A percentile compares a stretch with the other conserved stretches of the same genome.
phyloP scores from a whole-genome alignment of 768 basidiomycete species.

The Mycena kentingensis region DNA sequence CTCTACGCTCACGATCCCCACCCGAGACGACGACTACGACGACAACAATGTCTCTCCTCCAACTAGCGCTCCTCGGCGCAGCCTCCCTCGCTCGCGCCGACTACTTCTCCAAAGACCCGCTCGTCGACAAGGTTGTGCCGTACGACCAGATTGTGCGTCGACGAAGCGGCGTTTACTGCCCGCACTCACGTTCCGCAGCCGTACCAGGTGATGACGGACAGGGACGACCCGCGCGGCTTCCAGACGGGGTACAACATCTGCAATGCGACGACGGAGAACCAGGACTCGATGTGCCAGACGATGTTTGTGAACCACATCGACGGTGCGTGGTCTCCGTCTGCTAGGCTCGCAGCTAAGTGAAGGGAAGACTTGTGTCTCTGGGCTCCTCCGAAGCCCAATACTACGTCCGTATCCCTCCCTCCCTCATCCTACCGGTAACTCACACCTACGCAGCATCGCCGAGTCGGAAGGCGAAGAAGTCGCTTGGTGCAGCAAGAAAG shows the following conservation, averaged over 20 bases:
- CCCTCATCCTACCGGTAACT: neutral
- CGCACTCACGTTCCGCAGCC: constrained; percentile 1
- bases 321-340: too few relatives aligned
- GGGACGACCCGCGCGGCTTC: constrained; percentile 43
- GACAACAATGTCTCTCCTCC: too few relatives aligned
- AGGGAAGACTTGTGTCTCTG: constrained; percentile 63
- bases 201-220: constrained; percentile 20
- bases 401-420: constrained; percentile 25
- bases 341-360: too few relatives aligned
- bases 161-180: too few relatives aligned
- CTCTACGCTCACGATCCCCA: too few relatives aligned
- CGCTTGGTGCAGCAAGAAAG: constrained; percentile 67
- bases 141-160: constrained; percentile 8
- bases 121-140: constrained; percentile 17
- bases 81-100: too few relatives aligned
- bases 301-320: constrained; percentile 52
- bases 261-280: constrained; percentile 58
- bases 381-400: constrained; percentile 48
- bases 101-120: constrained; percentile 17
- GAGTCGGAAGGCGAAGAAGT: constrained; percentile 64
- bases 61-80: too few relatives aligned
- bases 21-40: too few relatives aligned
- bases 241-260: constrained; percentile 64
- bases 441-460: constrained; percentile 40
- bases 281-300: constrained; percentile 60